These are phyloP conservation scores for Massariosphaeria phaeospora DNA, from an alignment of 495 filamentous ascomycete genomes.

Conservation along the genomic window DNA sequence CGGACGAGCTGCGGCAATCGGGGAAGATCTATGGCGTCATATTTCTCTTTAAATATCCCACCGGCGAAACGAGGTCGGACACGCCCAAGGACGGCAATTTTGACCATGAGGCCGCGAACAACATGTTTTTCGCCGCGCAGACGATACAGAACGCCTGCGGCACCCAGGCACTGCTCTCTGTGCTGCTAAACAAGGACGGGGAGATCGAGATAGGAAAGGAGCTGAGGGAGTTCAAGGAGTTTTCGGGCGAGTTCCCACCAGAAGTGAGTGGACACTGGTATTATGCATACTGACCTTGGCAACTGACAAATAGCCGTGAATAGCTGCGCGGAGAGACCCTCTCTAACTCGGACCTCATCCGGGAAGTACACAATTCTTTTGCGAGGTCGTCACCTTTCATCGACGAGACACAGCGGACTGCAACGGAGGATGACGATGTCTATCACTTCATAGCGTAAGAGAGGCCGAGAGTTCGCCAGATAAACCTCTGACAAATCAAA, in stretches of 20 bases:
- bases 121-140: conserved; percentile 91
- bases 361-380: conserved; percentile 90
- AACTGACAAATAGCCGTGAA: not conserved
- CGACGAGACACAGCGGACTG: conserved; percentile 70
- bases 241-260: conserved; percentile 79
- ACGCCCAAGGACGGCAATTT: conserved; percentile 71
- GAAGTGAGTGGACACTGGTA: conserved; percentile 47
- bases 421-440: conserved; percentile 65
- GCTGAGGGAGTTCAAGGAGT: conserved; percentile 79
- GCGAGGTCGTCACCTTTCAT: conserved; percentile 82
- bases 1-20: conserved; percentile 64
- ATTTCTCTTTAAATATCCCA: conserved; percentile 98
- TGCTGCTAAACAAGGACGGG: conserved; percentile 78
- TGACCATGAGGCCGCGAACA: conserved; percentile 66
- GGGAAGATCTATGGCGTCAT: conserved; percentile 94
- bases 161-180: conserved; percentile 89
- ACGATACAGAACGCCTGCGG: conserved; percentile 99
- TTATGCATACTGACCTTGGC: not conserved
- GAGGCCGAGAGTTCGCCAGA: no score
- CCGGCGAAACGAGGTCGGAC: conserved; percentile 58
- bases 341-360: conserved; percentile 72
- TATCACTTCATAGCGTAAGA: conserved; percentile 92
- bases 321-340: conserved; percentile 60
- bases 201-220: conserved; percentile 58
- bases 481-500: no score